A percentile compares a stretch with the other conserved stretches of the same genome.
phyloP scores from a whole-genome alignment of 805 yeast species.

The Grigorovia transvaalensis region DNA sequence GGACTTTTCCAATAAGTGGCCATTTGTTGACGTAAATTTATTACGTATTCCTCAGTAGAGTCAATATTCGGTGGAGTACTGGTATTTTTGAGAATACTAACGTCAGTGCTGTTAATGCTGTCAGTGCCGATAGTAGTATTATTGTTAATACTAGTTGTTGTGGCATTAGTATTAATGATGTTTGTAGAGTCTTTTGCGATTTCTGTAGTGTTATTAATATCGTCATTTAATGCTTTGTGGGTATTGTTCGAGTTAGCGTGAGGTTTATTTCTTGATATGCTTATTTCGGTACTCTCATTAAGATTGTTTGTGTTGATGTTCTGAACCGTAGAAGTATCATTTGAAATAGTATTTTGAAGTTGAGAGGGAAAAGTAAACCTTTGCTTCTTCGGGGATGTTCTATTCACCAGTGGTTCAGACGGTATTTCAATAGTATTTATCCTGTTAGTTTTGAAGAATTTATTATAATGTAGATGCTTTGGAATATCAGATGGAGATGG shows the following conservation, averaged over 20 bases:
- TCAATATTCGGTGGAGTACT: not conserved
- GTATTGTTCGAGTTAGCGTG: not conserved
- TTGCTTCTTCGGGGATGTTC: not conserved
- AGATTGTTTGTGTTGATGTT: not conserved
- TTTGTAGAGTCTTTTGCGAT: not conserved
- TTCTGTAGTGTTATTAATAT: not conserved
- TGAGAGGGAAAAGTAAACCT: not conserved
- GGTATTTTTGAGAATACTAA: not conserved
- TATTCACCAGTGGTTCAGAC: not conserved
- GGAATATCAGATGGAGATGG: slow-evolving; percentile 11
- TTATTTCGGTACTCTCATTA: too few species aligned
- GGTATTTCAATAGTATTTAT: not conserved
- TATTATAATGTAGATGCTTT: not conserved
- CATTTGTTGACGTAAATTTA: slow-evolving; percentile 28
- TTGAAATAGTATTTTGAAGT: not conserved
- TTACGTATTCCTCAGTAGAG: slow-evolving; percentile 13
- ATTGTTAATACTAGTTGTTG: not conserved
- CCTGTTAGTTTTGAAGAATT: not conserved
- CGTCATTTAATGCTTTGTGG: not conserved
- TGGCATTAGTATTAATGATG: not conserved
- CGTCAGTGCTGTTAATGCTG: not conserved
- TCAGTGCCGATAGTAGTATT: not conserved
- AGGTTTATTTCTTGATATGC: not conserved
- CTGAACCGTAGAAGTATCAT: not conserved
- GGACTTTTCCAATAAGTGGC: slow-evolving; percentile 57